Conservation (phyloP, 2,329 filamentous ascomycete species). For the Alternaria panax region DNA sequence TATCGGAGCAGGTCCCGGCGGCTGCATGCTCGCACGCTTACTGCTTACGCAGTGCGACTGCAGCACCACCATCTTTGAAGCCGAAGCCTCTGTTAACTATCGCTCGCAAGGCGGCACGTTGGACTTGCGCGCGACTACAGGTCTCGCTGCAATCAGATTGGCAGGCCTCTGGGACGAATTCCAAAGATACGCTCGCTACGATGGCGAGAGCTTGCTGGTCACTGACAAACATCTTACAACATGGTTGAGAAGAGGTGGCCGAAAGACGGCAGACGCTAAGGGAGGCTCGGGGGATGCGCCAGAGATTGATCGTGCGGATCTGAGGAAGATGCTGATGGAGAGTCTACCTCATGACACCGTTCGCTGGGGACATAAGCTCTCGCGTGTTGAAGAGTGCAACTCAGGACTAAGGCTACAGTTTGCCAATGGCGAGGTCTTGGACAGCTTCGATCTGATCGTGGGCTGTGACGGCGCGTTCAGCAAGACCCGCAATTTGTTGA, state of each 20-base stretch:
- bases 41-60: conserved; percentile 54
- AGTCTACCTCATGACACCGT: conserved; percentile 32
- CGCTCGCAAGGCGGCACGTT: conserved; percentile 57
- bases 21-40: conserved; percentile 62
- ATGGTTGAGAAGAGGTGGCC: conserved; percentile 27
- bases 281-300: conserved; percentile 27
- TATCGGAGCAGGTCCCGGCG: conserved; percentile 52
- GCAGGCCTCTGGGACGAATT: conserved; percentile 61
- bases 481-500: conserved; percentile 47
- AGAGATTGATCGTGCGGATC: conserved; percentile 35
- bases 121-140: conserved; percentile 61
- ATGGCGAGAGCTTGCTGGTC: conserved; percentile 53
- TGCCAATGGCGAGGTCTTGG: conserved; percentile 32
- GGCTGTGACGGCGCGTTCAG: conserved; percentile 57
- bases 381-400: conserved; percentile 21
- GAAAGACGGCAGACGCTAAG: conserved; percentile 14
- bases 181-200: conserved; percentile 49
- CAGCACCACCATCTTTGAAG: conserved; percentile 59
- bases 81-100: conserved; percentile 32
- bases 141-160: conserved; percentile 59
- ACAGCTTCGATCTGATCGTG: conserved; percentile 53
- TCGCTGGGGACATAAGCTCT: conserved; percentile 34
- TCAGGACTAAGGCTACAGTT: conserved; percentile 33
- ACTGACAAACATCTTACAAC: conserved; percentile 48
- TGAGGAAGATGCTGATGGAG: conserved; percentile 33